These are phyloP conservation scores for Neurospora sp. DNA, from an alignment of 495 filamentous ascomycete species.

Conservation along the genomic window DNA sequence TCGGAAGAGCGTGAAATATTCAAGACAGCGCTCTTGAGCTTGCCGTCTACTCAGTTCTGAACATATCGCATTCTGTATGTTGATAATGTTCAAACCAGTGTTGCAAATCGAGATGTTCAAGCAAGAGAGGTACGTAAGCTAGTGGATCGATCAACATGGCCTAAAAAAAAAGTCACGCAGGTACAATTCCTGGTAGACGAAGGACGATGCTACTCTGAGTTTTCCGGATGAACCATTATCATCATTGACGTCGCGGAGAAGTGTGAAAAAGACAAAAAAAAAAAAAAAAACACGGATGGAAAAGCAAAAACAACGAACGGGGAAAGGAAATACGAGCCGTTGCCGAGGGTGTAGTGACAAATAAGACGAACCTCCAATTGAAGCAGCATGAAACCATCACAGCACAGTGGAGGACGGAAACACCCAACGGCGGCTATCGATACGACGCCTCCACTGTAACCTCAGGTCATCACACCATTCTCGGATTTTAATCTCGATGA, in stretches of 20 bases:
- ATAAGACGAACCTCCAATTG: neutral
- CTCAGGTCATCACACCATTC: neutral
- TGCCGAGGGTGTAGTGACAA: neutral
- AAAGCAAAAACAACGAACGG: neutral
- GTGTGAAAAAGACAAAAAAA: too few species aligned
- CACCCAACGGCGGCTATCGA: neutral
- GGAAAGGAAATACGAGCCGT: neutral
- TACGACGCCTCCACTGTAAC: neutral
- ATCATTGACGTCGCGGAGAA: neutral
- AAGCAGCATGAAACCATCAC: neutral
- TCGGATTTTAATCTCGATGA: neutral
- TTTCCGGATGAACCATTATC: neutral
- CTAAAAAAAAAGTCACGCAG: neutral
- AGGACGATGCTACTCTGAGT: neutral
- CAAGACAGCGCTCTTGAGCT: neutral
- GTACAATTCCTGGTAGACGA: neutral
- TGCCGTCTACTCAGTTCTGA: neutral
- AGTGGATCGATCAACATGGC: neutral
- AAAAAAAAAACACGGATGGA: neutral
- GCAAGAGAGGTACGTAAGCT: neutral
- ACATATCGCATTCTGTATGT: neutral
- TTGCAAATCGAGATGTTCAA: neutral
- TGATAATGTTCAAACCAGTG: neutral
- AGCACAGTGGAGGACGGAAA: neutral
- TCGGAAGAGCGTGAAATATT: neutral